Base-by-base conservation (phyloP, 2,329 filamentous ascomycete species). In the Cladobotryum protrusum region DNA sequence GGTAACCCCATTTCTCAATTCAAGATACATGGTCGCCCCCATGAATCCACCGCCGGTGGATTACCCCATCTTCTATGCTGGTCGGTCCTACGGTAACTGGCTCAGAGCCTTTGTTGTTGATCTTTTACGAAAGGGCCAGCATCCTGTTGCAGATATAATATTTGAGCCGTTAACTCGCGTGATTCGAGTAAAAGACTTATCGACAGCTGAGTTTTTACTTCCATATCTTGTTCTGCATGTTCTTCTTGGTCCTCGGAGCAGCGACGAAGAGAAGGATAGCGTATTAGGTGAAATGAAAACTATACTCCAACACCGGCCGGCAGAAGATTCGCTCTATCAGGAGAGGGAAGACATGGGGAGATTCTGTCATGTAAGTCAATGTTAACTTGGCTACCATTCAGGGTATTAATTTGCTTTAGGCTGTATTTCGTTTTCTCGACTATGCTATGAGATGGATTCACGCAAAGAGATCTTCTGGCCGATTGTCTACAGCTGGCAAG, bases 401-500 rank as follows among this genome's bases (percentile, higher is more conserved):
- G 44, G 63, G 56, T 34, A 45, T 13, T n/a, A 32, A 6, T 32
- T 47, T 20, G 29, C n/a, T 3, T 14, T 46, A 93, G 87, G 89
- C 87, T 50, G 85, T 96, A 2, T 99, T 99, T 65, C 82, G 86
- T 43, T 81, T 95, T 4, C 76, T 99, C 0, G 95, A 99, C 65
- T 97, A 99, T 65, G 80, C 92, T 53, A 90, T 89, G 62, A 80
- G 86, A 56, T 99, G 92, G 90, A 72, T 95, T 19, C 89, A 96
- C 59, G 81, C 85, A 48, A 95, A 89, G 65, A 61, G 67, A 50
- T 55, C 65, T 18, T 50, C 59, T 11, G 61, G 62, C 11, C 58
- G 59, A 14, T 57, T 64, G 20, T 62, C 56, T 8, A 52, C 62
- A 51, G 40, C 62, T 36, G 75, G 79, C 46, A 75, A 79, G 15